Percentiles rank a stretch among this genome's conserved stretches.
Conservation (phyloP, 495 filamentous ascomycete species). For the Podospora sp. region DNA sequence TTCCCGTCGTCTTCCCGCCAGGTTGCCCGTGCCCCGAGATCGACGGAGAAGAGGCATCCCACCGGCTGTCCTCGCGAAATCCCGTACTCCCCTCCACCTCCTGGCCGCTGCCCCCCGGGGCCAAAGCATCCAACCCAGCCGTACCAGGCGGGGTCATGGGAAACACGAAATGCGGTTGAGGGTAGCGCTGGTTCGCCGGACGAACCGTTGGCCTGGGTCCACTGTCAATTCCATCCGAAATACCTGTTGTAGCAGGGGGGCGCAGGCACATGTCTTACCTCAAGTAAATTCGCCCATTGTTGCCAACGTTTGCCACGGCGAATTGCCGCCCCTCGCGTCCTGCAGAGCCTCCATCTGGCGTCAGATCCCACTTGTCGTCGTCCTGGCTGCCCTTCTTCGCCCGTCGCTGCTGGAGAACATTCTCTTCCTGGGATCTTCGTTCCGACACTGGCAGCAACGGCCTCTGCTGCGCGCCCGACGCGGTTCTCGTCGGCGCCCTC, state of each 20-base stretch:
- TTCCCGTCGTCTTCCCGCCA: constrained; percentile 34
- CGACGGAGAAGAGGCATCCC: constrained; percentile 40
- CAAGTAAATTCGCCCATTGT: constrained; percentile 90
- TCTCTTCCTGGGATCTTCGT: constrained; percentile 45
- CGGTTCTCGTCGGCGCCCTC: constrained; percentile 36
- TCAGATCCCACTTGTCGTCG: constrained; percentile 51
- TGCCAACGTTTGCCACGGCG: constrained; percentile 90
- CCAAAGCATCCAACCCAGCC: constrained; percentile 52
- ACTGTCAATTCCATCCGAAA: constrained; percentile 20
- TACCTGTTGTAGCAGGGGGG: constrained; percentile 8
- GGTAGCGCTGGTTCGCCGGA: constrained; percentile 59
- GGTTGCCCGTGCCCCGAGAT: constrained; percentile 26
- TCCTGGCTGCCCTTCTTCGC: constrained; percentile 37
- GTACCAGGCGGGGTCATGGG: constrained; percentile 60
- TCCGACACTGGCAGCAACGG: constrained; percentile 49
- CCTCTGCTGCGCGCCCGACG: constrained; percentile 34
- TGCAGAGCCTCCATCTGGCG: constrained; percentile 53
- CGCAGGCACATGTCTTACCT: constrained; percentile 63
- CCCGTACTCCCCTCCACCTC: constrained; percentile 38
- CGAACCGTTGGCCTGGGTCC: constrained; percentile 58
- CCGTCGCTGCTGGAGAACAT: constrained; percentile 27
- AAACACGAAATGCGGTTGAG: constrained; percentile 61
- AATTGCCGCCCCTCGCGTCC: constrained; percentile 75
- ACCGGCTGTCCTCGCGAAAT: constrained; percentile 41
- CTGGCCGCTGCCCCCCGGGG: constrained; percentile 38